phyloP scores from a whole-genome alignment of 257 asterid genomes.

The Pogostemon cablin region DNA sequence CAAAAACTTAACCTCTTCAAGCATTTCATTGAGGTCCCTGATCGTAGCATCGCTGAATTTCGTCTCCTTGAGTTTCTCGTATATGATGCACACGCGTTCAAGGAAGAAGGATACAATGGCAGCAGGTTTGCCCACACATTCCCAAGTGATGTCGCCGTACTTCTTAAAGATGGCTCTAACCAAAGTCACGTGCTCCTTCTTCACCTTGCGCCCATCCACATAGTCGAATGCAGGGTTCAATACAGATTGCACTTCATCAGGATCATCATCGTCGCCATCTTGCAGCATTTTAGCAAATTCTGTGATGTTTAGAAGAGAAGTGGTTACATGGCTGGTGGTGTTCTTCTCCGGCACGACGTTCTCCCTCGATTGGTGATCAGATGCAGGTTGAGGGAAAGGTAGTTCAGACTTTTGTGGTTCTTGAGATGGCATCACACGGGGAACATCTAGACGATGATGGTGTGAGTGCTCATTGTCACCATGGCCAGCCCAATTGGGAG shows the following conservation, averaged over 20 bases:
- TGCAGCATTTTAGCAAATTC: slow-evolving; percentile 3
- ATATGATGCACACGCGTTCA: slow-evolving; percentile 19
- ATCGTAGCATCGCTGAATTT: not conserved
- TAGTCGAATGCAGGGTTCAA: not conserved
- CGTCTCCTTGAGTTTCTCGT: not conserved
- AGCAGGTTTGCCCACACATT: not conserved
- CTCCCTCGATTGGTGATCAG: no score
- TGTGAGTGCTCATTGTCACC: no score
- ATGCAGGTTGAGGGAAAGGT: no score
- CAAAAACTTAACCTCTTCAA: not conserved
- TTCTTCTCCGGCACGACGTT: not conserved
- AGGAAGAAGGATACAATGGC: not conserved
- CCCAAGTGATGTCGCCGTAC: slow-evolving; percentile 19
- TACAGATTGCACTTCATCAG: slow-evolving; percentile 24
- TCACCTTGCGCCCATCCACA: slow-evolving; percentile 12
- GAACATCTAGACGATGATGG: no score
- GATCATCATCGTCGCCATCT: slow-evolving; percentile 9
- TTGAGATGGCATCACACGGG: no score
- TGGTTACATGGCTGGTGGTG: not conserved
- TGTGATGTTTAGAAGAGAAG: slow-evolving; percentile 10
- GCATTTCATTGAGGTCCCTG: slow-evolving; percentile 16
- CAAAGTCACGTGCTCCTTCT: slow-evolving; percentile 17
- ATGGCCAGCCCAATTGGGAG: no score
- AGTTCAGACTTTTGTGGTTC: no score
- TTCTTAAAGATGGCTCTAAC: slow-evolving; percentile 20